phyloP scores from a whole-genome alignment of 768 basidiomycete species.

The Xerocomellus intermedius region DNA sequence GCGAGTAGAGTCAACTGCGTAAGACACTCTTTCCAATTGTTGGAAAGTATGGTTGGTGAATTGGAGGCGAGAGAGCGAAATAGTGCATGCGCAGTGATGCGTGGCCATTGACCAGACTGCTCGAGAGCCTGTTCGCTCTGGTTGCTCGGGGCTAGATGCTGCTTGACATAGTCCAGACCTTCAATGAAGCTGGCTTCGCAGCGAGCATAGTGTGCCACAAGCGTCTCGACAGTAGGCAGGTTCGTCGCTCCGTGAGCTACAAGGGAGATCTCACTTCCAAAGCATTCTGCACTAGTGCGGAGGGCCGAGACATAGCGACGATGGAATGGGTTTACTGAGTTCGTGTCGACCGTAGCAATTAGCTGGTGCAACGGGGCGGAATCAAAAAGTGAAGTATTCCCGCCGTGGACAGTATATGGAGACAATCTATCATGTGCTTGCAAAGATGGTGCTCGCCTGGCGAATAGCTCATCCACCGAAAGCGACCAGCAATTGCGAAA shows the following conservation, averaged over 20 bases:
- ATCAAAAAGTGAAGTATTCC: neutral
- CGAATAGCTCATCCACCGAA: slow-evolving; percentile 1
- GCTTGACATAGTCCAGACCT: neutral
- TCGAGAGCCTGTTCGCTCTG: slow-evolving; percentile 17
- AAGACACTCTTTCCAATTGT: slow-evolving; percentile 33
- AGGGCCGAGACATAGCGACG: slow-evolving; percentile 9
- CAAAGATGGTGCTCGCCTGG: slow-evolving; percentile 2
- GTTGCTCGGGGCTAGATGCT: slow-evolving; percentile 14
- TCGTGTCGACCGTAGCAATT: neutral
- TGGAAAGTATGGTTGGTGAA: slow-evolving; percentile 12
- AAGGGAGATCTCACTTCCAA: slow-evolving; percentile 1
- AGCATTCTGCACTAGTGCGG: slow-evolving; percentile 5
- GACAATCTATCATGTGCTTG: neutral
- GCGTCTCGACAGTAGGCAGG: neutral
- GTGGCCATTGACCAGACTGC: slow-evolving; percentile 38
- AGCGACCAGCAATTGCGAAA: neutral
- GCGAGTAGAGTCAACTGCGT: slow-evolving; percentile 26
- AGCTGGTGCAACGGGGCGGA: slow-evolving; percentile 2
- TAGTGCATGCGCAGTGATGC: slow-evolving; percentile 31
- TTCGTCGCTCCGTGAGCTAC: neutral
- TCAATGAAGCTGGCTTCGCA: slow-evolving; percentile 5
- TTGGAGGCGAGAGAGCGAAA: slow-evolving; percentile 32
- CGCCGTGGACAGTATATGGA: neutral
- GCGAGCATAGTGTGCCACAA: slow-evolving; percentile 8
- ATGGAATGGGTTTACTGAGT: slow-evolving; percentile 13